Base-by-base conservation (phyloP, 306 rosid genomes). In the Castanea crenata region DNA sequence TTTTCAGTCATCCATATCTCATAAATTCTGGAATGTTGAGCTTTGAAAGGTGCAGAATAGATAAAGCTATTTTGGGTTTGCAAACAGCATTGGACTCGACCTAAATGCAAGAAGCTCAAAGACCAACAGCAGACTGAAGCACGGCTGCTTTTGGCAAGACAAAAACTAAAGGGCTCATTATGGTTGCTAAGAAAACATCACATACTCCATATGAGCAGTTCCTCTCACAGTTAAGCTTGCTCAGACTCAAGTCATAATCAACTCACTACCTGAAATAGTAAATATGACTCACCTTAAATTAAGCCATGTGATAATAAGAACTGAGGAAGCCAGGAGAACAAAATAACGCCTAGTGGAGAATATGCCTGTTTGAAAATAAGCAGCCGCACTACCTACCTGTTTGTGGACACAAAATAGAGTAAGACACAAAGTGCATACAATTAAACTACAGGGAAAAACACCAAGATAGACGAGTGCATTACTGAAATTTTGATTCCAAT, bases 311-410 rank as follows among this genome's bases (percentile, higher is more conserved):
- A 94, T 94, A 57, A 91, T 85, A 77, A 92, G 92, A 88, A 89
- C 87, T 0, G 98, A 92, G 65, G 97, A 89, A 79, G 88, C 84
- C 85, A 92, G 80, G 76, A 94, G 91, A 58, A 82, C 16, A 76
- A 84, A 79, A 84, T 84, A 94, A 63, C 85, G 85, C 71, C 82
- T 74, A 52, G 86, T 80, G 32, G 92, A 94, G 82, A 92, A 94
- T 10, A 85, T 44, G 71, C 93, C 94, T 1, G 92, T 88, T 78
- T 91, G 90, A 6, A 88, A 83, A 87, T 89, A 86, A 63, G 97
- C 96, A 78, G 93, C 94, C 10, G 97, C 97, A 86, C 93, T 86
- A 16, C 97, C 97, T 68, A 92, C 94, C 97, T 94, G 86, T 58
- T 29, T 58, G 52, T 62, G 73, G 34, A 62, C 21, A 62, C 51